Evolutionary conservation across 768 basidiomycete species (phyloP).

Genomic region (Austroboletus eburneus): DNA sequence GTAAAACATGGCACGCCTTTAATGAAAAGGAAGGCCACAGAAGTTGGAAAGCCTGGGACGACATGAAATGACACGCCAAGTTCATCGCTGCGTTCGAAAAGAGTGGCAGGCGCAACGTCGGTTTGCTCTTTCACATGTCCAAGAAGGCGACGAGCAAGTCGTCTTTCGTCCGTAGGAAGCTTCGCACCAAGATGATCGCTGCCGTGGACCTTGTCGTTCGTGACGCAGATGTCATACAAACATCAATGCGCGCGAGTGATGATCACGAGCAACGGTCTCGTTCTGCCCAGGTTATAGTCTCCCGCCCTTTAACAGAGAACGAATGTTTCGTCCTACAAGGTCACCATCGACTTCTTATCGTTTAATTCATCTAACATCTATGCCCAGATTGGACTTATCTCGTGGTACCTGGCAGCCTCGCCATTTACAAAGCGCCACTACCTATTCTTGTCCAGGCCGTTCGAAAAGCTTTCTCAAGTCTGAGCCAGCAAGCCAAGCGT

Average conservation of each 20-base stretch:
- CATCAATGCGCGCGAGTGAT: no score
- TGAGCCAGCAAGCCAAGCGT: constrained; percentile 7
- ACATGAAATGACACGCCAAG: background rate
- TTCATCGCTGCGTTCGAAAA: constrained; percentile 5
- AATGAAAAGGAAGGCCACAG: background rate
- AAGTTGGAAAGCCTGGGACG: background rate
- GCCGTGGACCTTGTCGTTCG: constrained; percentile 19
- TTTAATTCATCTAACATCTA: background rate
- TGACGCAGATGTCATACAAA: constrained; percentile 10
- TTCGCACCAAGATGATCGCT: constrained; percentile 19
- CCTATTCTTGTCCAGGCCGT: constrained; percentile 20
- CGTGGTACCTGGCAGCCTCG: constrained; percentile 21
- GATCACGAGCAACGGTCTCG: background rate
- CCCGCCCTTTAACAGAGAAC: background rate
- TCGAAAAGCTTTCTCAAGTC: constrained; percentile 16
- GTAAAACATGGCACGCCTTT: background rate
- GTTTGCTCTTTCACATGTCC: constrained; percentile 17
- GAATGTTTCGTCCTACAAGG: constrained; percentile 16
- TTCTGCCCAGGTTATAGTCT: constrained; percentile 1
- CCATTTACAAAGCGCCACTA: constrained; percentile 23
- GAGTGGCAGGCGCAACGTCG: constrained; percentile 9
- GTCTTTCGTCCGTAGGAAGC: constrained; percentile 16
- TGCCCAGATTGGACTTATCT: constrained; percentile 28
- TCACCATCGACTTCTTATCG: background rate
- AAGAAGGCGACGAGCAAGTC: constrained; percentile 26